Evolutionary conservation across 1,284 basidiomycete species (phyloP).

Genomic region (Heliocybe sulcata): DNA sequence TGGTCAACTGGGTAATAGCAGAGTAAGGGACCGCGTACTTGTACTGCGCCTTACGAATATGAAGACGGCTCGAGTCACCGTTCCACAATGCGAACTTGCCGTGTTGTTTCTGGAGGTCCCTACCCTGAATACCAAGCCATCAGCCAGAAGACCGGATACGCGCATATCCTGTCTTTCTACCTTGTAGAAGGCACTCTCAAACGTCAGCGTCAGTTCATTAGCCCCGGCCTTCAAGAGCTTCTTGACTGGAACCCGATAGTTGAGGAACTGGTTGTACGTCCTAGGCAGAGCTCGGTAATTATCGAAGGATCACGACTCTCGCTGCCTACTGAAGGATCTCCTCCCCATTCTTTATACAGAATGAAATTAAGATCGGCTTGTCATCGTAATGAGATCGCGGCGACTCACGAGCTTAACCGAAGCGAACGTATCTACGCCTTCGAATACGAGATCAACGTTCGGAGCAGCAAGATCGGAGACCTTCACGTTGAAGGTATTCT

Average conservation of each 20-base stretch:
- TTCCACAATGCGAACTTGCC: slow-evolving; percentile 71
- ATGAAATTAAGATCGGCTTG: neutral
- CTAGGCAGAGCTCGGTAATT: slow-evolving; percentile 22
- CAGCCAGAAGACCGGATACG: slow-evolving; percentile 1
- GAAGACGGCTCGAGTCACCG: slow-evolving; percentile 79
- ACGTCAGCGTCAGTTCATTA: slow-evolving; percentile 67
- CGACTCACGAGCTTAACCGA: slow-evolving; percentile 54
- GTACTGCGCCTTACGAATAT: slow-evolving; percentile 87
- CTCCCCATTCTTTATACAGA: slow-evolving; percentile 51
- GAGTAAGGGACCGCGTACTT: slow-evolving; percentile 37
- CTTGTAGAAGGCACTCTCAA: slow-evolving; percentile 71
- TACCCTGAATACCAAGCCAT: slow-evolving; percentile 35
- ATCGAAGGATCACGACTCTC: slow-evolving; percentile 1
- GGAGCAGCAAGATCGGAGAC: slow-evolving; percentile 35
- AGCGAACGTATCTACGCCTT: slow-evolving; percentile 86
- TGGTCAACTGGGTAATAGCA: neutral
- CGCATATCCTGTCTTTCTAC: slow-evolving; percentile 22
- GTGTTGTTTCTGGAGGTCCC: slow-evolving; percentile 55
- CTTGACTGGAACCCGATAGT: slow-evolving; percentile 57
- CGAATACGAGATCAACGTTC: slow-evolving; percentile 73
- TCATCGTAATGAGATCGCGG: neutral
- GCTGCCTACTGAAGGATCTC: slow-evolving; percentile 51
- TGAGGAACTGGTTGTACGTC: slow-evolving; percentile 74
- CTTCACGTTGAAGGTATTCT: slow-evolving; percentile 51
- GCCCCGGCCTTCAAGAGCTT: slow-evolving; percentile 40